phyloP scores from a whole-genome alignment of 192 early-diverging fungal genomes.

The Coemansia sp. region DNA sequence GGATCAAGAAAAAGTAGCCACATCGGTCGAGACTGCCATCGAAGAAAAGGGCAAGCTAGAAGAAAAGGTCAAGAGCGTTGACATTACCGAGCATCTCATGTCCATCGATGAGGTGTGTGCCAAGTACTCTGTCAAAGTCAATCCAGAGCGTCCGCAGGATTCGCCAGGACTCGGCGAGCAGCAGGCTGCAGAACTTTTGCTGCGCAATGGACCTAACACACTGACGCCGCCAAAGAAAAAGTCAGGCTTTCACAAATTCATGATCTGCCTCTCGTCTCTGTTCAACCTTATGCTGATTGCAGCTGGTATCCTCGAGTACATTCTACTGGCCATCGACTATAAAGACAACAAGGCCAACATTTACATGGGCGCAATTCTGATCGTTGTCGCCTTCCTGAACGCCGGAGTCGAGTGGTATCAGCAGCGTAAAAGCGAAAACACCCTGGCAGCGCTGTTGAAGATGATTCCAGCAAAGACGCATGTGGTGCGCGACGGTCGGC shows the following conservation, averaged over 20 bases:
- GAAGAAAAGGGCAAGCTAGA: background rate
- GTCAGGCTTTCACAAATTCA: slow-evolving; percentile 70
- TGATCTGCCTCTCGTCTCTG: slow-evolving; percentile 69
- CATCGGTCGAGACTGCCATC: background rate
- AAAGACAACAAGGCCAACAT: slow-evolving; percentile 73
- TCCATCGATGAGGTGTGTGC: slow-evolving; percentile 55
- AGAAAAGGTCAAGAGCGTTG: slow-evolving; percentile 33
- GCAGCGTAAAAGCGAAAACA: slow-evolving; percentile 82
- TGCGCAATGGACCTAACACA: slow-evolving; percentile 75
- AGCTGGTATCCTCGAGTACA: slow-evolving; percentile 77
- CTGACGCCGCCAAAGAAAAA: slow-evolving; percentile 85
- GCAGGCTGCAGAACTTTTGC: slow-evolving; percentile 65
- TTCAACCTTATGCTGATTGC: slow-evolving; percentile 90
- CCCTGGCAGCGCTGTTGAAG: slow-evolving; percentile 87
- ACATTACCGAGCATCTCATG: slow-evolving; percentile 62
- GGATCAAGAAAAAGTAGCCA: background rate
- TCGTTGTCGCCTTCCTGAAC: slow-evolving; percentile 86
- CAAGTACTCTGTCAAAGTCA: slow-evolving; percentile 52
- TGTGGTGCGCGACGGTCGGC: slow-evolving; percentile 73
- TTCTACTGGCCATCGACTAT: slow-evolving; percentile 76
- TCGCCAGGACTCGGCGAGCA: slow-evolving; percentile 66
- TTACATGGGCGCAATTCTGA: slow-evolving; percentile 87
- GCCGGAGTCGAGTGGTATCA: slow-evolving; percentile 93
- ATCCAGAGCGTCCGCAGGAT: slow-evolving; percentile 60
- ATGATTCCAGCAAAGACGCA: slow-evolving; percentile 86